phyloP scores from a whole-genome alignment of 2,329 filamentous ascomycete genomes.

The Apiospora phragmitis region DNA sequence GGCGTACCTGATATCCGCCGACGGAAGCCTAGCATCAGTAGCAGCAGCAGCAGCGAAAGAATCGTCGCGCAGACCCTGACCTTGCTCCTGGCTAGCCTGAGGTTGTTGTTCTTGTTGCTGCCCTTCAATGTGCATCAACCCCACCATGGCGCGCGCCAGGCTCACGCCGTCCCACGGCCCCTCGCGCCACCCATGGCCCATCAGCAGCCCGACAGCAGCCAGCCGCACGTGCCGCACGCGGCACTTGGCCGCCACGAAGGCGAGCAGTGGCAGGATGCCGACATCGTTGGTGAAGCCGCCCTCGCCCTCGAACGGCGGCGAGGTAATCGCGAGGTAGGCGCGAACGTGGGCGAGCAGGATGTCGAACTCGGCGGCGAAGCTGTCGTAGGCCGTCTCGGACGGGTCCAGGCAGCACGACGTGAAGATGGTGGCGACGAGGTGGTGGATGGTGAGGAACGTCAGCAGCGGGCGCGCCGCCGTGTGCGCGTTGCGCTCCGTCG shows the following conservation, averaged over 20 bases:
- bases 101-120: conserved; percentile 16
- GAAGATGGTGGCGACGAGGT: conserved; percentile 20
- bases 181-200: conserved; percentile 22
- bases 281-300: conserved; percentile 28
- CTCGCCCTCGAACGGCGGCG: conserved; percentile 7
- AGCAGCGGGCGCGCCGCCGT: conserved; percentile 16
- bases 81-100: neutral
- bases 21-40: neutral
- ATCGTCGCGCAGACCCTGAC: neutral
- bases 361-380: conserved; percentile 23
- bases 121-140: conserved; percentile 25
- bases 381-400: conserved; percentile 27
- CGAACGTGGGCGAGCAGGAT: conserved; percentile 20
- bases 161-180: conserved; percentile 27
- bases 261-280: conserved; percentile 23
- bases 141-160: conserved; percentile 20
- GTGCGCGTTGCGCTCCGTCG: conserved; percentile 3
- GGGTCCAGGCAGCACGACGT: conserved; percentile 27
- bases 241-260: conserved; percentile 27
- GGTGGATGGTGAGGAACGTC: conserved; percentile 22
- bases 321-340: conserved; percentile 12
- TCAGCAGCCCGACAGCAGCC: conserved; percentile 21
- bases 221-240: conserved; percentile 19
- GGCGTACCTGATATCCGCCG: conserved; percentile 20
- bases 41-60: neutral